Percentiles rank a stretch among this genome's conserved stretches.
Evolutionary conservation across 768 basidiomycete genomes (phyloP).

Genomic region (Phlegmacium glaucopus): DNA sequence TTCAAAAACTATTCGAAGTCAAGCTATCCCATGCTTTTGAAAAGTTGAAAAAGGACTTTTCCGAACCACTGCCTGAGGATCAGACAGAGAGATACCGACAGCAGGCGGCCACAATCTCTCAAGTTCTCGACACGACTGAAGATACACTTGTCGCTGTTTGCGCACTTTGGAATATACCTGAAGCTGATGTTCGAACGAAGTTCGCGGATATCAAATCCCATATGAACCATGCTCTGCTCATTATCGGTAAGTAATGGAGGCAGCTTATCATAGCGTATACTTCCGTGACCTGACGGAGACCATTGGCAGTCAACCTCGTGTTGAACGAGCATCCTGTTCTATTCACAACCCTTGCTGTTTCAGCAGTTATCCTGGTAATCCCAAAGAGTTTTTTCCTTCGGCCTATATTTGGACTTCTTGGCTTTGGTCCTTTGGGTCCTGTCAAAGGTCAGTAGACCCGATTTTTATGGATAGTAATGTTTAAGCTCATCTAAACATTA

Average conservation of each 20-base stretch:
- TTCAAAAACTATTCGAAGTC: constrained; percentile 8
- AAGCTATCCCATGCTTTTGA: constrained; percentile 11
- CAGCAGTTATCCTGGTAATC: constrained; percentile 20
- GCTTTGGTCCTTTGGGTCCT: constrained; percentile 32
- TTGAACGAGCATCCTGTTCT: constrained; percentile 33
- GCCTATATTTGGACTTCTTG: constrained; percentile 29
- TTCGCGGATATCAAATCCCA: constrained; percentile 22
- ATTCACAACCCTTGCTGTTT: constrained; percentile 19
- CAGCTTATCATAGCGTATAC: not conserved
- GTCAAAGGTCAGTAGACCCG: constrained; percentile 22
- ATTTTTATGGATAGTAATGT: not conserved
- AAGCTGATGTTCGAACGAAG: constrained; percentile 16
- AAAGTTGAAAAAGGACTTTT: constrained; percentile 25
- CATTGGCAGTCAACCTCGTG: constrained; percentile 29
- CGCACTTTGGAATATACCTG: constrained; percentile 18
- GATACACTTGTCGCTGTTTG: constrained; percentile 20
- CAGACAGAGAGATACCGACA: constrained; percentile 26
- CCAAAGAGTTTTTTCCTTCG: constrained; percentile 29
- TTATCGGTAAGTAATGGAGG: constrained; percentile 16
- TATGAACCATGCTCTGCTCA: constrained; percentile 18
- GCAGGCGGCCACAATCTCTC: constrained; percentile 16
- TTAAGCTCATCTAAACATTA: constrained; percentile 7
- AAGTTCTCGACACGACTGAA: constrained; percentile 22
- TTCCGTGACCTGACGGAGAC: not conserved
- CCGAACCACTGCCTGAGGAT: constrained; percentile 21